These are phyloP conservation scores for Colletotrichum sp. DNA, from an alignment of 2,329 filamentous ascomycete species.

Conservation along the genomic window DNA sequence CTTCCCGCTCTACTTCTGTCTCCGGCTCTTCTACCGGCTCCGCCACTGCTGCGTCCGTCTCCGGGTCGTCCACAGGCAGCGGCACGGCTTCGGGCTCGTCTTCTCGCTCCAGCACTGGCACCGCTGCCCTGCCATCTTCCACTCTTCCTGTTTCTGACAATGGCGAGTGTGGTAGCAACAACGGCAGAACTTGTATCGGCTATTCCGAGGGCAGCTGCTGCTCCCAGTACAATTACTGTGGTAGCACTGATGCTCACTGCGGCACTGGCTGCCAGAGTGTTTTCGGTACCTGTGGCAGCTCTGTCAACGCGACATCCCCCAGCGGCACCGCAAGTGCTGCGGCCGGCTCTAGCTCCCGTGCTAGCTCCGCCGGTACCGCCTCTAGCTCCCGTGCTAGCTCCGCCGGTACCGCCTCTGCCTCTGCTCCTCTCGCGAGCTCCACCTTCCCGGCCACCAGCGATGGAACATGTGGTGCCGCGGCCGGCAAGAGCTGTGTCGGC, in stretches of 20 bases:
- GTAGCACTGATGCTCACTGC: constrained; percentile 36
- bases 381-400: background rate
- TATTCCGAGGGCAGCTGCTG: constrained; percentile 27
- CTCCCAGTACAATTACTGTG: constrained; percentile 36
- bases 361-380: background rate
- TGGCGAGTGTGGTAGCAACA: background rate
- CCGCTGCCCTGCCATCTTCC: background rate
- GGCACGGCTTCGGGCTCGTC: background rate
- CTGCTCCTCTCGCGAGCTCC: background rate
- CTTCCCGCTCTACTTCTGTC: background rate
- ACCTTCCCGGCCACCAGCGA: background rate
- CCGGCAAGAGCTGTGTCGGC: background rate
- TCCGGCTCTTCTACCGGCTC: background rate
- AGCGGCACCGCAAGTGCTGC: background rate
- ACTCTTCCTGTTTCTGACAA: background rate
- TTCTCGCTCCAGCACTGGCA: background rate
- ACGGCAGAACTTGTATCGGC: background rate
- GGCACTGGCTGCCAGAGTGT: constrained; percentile 32
- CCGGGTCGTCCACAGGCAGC: background rate
- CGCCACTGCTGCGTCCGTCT: background rate
- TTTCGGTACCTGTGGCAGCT: constrained; percentile 26
- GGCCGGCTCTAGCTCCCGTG: background rate
- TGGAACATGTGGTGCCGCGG: background rate
- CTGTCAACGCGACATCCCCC: background rate
- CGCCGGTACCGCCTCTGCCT: background rate